Conservation (phyloP, 371 early-diverging fungal species). For the Lichtheimia corymbifera region DNA sequence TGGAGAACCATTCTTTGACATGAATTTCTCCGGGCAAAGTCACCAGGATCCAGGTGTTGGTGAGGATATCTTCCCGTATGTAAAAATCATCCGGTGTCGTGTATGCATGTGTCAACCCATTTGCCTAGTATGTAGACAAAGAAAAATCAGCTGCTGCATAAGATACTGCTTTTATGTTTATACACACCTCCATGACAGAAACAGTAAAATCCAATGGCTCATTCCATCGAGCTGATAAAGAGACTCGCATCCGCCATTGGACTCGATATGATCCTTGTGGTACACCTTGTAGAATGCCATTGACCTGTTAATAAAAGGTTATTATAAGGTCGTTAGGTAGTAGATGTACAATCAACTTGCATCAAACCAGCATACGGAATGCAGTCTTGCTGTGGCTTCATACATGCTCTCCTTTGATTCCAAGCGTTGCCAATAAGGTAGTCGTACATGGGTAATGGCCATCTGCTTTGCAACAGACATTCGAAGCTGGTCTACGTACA, state of each 20-base stretch:
- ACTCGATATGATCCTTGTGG: conserved; percentile 17
- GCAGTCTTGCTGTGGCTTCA: conserved; percentile 28
- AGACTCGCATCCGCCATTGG: conserved; percentile 20
- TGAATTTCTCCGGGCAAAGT: conserved; percentile 18
- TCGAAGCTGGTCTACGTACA: background rate
- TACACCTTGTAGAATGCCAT: conserved; percentile 19
- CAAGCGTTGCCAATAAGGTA: conserved; percentile 36
- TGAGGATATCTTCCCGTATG: conserved; percentile 8
- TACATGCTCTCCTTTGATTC: conserved; percentile 24
- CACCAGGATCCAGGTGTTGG: conserved; percentile 16
- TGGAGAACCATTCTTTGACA: conserved; percentile 11
- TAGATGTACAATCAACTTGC: conserved; percentile 9
- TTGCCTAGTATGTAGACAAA: too few species aligned
- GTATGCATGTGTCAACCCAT: conserved; percentile 1
- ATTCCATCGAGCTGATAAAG: conserved; percentile 17
- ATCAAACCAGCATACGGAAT: conserved; percentile 45
- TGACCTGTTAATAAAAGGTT: background rate
- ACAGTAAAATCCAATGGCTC: conserved; percentile 19
- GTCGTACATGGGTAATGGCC: conserved; percentile 29
- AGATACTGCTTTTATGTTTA: too few species aligned
- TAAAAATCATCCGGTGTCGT: conserved; percentile 17
- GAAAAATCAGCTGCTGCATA: too few species aligned
- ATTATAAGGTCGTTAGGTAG: too few species aligned
- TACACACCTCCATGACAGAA: background rate
- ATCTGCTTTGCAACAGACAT: conserved; percentile 30